A percentile compares a stretch with the other conserved stretches of the same genome.
Conservation (phyloP, 129 eudicot species). For the Escallonia rubra region DNA sequence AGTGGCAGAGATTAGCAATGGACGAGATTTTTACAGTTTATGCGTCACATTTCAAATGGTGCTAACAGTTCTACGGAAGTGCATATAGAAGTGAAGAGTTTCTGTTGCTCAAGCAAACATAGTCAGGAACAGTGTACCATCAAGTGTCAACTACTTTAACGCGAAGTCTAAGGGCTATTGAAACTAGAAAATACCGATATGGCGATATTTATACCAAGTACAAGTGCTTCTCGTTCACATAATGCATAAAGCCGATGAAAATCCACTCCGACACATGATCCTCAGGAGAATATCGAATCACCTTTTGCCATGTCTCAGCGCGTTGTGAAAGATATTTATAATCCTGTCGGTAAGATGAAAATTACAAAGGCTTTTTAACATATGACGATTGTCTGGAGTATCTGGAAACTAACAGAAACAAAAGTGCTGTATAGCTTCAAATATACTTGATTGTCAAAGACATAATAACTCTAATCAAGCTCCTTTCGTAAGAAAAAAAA, state of each 20-base stretch:
- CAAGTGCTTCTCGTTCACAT: constrained; percentile 8
- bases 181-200: constrained; percentile 6
- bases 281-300: constrained; percentile 14
- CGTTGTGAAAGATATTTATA: not conserved
- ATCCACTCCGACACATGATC: constrained; percentile 8
- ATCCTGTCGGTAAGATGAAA: not conserved
- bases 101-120: not conserved
- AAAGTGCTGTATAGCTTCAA: too few species aligned
- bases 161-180: not conserved
- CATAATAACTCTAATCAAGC: too few species aligned
- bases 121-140: not conserved
- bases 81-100: not conserved
- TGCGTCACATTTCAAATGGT: not conserved
- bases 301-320: constrained; percentile 19
- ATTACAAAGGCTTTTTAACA: too few species aligned
- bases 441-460: too few species aligned
- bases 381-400: too few species aligned
- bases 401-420: too few species aligned
- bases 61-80: not conserved
- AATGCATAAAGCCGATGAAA: constrained; percentile 21
- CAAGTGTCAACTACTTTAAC: not conserved
- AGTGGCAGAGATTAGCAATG: too few species aligned
- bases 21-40: not conserved
- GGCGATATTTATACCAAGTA: not conserved
- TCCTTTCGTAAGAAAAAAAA: too few species aligned